These are phyloP conservation scores for Exophiala sp. DNA, from an alignment of 2,329 filamentous ascomycete genomes.

Conservation along the genomic window DNA sequence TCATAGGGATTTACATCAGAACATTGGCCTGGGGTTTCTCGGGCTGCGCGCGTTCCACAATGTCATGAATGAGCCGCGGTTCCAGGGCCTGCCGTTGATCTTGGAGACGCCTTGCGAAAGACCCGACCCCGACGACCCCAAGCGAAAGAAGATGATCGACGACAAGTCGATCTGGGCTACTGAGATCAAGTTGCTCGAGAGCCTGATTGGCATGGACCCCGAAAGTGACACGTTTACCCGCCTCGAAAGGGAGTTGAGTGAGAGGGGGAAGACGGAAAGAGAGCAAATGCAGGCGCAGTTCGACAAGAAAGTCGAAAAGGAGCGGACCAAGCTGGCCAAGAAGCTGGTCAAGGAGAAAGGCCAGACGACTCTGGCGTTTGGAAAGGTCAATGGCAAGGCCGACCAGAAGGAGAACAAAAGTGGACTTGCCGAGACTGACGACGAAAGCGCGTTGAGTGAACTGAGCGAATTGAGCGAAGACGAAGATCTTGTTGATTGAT, in stretches of 20 bases:
- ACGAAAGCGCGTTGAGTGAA: conserved; percentile 19
- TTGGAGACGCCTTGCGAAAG: conserved; percentile 91
- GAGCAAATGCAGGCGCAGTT: conserved; percentile 71
- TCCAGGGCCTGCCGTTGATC: conserved; percentile 79
- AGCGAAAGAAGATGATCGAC: conserved; percentile 42
- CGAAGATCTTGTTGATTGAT: conserved; percentile 3
- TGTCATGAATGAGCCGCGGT: conserved; percentile 72
- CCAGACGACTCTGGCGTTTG: conserved; percentile 38
- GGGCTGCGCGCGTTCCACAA: conserved; percentile 86
- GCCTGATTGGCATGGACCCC: conserved; percentile 74
- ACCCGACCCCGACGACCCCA: conserved; percentile 41
- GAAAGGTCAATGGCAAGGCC: conserved; percentile 31
- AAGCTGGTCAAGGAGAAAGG: conserved; percentile 47
- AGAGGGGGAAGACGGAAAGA: conserved; percentile 64
- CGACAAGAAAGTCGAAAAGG: conserved; percentile 64
- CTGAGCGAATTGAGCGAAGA: conserved; percentile 13
- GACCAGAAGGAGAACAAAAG: conserved; percentile 37
- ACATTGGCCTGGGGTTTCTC: conserved; percentile 91
- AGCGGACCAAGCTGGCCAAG: conserved; percentile 49
- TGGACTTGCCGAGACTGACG: conserved; percentile 34
- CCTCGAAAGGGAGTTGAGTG: conserved; percentile 60
- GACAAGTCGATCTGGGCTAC: conserved; percentile 82
- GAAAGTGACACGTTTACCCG: conserved; percentile 65
- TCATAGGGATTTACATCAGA: conserved; percentile 84
- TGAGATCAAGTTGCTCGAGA: conserved; percentile 91